These are phyloP conservation scores for Spatholobus suberectus DNA, from an alignment of 306 rosid genomes.

Conservation along the genomic window DNA sequence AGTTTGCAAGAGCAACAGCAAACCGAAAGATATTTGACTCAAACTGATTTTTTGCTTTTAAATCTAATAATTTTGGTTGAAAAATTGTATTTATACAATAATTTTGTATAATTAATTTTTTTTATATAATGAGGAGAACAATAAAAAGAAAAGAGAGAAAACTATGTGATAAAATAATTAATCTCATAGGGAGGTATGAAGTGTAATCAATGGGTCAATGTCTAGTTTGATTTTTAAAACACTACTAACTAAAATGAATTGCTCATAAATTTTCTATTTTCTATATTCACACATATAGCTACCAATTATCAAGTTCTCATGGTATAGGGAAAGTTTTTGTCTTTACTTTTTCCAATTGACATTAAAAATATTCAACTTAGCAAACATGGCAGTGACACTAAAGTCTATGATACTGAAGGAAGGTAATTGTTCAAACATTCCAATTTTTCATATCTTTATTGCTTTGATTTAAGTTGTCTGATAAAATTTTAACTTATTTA, in stretches of 20 bases:
- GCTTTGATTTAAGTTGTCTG: not conserved
- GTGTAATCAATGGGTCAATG: not conserved
- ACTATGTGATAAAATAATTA: too few relatives aligned
- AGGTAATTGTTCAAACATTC: conserved; percentile 47
- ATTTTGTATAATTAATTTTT: too few relatives aligned
- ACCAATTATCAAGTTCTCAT: not conserved
- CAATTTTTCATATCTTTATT: not conserved
- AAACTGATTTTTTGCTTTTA: too few relatives aligned
- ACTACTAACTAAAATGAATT: not conserved
- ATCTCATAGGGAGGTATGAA: too few relatives aligned
- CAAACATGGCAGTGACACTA: conserved; percentile 80
- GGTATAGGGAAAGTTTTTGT: conserved; percentile 71
- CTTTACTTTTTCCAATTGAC: conserved; percentile 73
- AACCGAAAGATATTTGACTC: too few relatives aligned
- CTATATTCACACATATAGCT: not conserved
- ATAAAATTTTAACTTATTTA: not conserved
- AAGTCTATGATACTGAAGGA: conserved; percentile 72
- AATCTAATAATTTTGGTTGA: too few relatives aligned
- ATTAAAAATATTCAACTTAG: conserved; percentile 56
- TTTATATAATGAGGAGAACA: not conserved
- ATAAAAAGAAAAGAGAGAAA: not conserved
- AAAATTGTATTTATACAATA: too few relatives aligned
- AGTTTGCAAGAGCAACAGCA: too few relatives aligned
- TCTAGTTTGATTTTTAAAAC: not conserved
- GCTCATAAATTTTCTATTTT: not conserved